Evolutionary conservation across 306 rosid genomes (phyloP).

Genomic region (Vigna trinervia): DNA sequence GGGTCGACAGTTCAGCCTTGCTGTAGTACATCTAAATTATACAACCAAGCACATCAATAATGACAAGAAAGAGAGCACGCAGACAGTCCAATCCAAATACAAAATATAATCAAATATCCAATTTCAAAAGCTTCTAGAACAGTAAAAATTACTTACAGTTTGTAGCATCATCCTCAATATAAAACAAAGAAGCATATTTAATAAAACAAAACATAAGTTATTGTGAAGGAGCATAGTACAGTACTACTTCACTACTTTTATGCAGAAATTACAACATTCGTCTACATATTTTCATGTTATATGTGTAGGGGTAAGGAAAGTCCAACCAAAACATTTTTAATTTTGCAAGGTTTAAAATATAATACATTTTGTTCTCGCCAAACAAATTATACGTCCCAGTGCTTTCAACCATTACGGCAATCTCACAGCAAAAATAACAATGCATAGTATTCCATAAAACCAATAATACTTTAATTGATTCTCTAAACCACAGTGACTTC

Average conservation of each 20-base stretch:
- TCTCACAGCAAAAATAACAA: neutral
- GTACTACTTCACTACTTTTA: neutral
- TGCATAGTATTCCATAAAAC: neutral
- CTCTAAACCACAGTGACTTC: conserved; percentile 80
- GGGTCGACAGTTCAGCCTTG: conserved; percentile 76
- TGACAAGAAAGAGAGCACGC: neutral
- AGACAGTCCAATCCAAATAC: neutral
- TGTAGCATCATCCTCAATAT: conserved; percentile 63
- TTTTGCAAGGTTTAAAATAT: conserved; percentile 16
- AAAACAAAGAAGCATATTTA: conserved; percentile 12
- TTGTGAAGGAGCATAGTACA: neutral
- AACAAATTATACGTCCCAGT: neutral
- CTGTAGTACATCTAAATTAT: conserved; percentile 61
- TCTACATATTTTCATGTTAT: neutral
- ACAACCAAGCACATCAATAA: conserved; percentile 28
- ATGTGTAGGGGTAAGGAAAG: neutral
- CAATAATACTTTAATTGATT: conserved; percentile 45
- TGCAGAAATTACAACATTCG: conserved; percentile 11
- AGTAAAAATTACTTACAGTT: conserved; percentile 61
- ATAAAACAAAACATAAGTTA: conserved; percentile 20
- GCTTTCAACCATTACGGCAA: neutral
- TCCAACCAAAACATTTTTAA: neutral
- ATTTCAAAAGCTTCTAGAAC: conserved; percentile 15
- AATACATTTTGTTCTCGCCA: conserved; percentile 10
- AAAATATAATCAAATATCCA: conserved; percentile 12